Base-by-base conservation (phyloP, 176 grass and related monocot genomes). In the Phyllostachys edulis region DNA sequence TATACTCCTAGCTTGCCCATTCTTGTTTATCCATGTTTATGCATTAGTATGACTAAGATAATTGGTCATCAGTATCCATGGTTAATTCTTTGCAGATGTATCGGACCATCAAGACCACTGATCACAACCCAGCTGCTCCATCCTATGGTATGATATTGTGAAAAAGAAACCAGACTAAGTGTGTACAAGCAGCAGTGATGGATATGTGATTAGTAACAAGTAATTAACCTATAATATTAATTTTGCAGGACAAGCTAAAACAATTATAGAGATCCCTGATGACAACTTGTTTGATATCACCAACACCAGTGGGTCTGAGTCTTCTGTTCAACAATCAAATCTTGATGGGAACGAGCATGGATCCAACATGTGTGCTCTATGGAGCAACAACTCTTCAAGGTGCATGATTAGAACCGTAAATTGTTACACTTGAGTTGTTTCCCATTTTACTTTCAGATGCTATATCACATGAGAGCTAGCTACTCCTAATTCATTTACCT, bases 81-180 rank as follows among this genome's bases (percentile, higher is more conserved):
- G 5, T 54, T 85, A 14, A 16, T 38, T 78, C 62, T 47, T 76
- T 85, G 85, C 90, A 98, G 95, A 98, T 98, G 95, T 98, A 98
- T 67, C 75, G 95, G 76, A 98, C 95, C 61, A 92, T 98, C 86
- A 98, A 95, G 82, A 98, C 91, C 29, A 91, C 90, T 72, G 95
- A 98, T 77, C 92, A 94, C 79, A 95, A 84, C 64, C 85, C 90
- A 67, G 54, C 82, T 82, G 80, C 76, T 50, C 66, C 82, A 77
- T 85, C 89, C 82, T 91, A 88, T 67, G 89, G 92, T 89, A 79
- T 41, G 32, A 67, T 18, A n/a, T 40, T 7, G 10, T 57, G n/a
- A 50, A 44, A 38, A 27, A 38, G 13, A 46, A 27, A 45, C 50
- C 29, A 39, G n/a, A 26, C 16, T 75, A 29, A 12, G 44, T 12